Conservation (phyloP, 176 grass and related monocot species). For the Phragmites australis region DNA sequence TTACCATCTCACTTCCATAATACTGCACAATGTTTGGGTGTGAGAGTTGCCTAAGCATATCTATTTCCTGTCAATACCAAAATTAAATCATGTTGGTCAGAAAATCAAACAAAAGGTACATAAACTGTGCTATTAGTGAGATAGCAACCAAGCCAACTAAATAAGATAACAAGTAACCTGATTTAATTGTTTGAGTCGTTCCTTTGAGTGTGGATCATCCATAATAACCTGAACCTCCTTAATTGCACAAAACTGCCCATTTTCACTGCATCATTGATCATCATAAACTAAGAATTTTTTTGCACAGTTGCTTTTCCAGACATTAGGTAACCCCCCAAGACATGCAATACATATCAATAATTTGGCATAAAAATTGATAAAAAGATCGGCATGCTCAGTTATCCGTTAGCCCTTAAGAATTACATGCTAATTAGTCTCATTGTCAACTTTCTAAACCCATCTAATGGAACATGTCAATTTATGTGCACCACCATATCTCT, state of each 20-base stretch:
- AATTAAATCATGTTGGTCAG: slow-evolving; percentile 32
- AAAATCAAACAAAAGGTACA: slow-evolving; percentile 4
- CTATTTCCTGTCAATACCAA: slow-evolving; percentile 70
- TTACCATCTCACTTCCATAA: slow-evolving; percentile 83
- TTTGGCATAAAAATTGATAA: neutral
- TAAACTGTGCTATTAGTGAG: neutral
- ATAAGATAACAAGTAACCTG: slow-evolving; percentile 57
- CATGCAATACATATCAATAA: neutral
- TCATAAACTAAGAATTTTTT: slow-evolving; percentile 5
- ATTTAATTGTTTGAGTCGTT: slow-evolving; percentile 90
- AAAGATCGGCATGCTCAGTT: too few species aligned
- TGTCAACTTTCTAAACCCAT: too few species aligned
- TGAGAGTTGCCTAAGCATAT: slow-evolving; percentile 77
- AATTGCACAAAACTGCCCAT: slow-evolving; percentile 87
- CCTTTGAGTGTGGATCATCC: slow-evolving; percentile 93
- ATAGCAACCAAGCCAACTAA: slow-evolving; percentile 6
- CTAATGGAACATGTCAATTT: slow-evolving; percentile 1
- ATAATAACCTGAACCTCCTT: slow-evolving; percentile 97
- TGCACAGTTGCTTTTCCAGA: neutral
- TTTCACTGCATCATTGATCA: slow-evolving; percentile 62
- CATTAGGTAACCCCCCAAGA: neutral
- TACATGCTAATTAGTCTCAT: too few species aligned
- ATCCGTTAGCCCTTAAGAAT: too few species aligned
- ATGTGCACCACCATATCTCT: neutral
- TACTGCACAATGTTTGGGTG: slow-evolving; percentile 98